phyloP scores from a whole-genome alignment of 208 protist species.

The Crithidia fasciculata region DNA sequence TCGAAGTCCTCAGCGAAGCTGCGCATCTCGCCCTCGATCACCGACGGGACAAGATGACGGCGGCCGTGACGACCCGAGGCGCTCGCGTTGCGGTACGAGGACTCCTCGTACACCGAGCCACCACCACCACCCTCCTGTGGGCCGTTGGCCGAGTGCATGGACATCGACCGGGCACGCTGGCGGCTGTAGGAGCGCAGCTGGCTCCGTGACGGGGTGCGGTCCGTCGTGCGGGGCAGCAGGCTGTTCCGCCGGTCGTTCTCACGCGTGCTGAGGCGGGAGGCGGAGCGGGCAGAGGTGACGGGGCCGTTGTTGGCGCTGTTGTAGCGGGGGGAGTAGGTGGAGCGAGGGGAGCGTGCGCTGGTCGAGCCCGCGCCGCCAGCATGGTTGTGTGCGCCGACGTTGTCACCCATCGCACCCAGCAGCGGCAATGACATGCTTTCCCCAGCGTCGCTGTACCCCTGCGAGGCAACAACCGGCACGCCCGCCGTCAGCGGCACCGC shows the following conservation, averaged over 20 bases:
- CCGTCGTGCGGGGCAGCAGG: constrained; percentile 34
- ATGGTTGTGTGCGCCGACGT: neutral
- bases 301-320: constrained; percentile 1
- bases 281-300: constrained; percentile 8
- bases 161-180: constrained; percentile 30
- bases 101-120: neutral
- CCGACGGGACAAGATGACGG: constrained; percentile 31
- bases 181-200: constrained; percentile 56
- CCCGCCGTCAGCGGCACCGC: constrained; percentile 10
- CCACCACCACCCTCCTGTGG: too few species aligned
- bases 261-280: constrained; percentile 16
- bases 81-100: neutral
- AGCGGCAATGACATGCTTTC: constrained; percentile 5
- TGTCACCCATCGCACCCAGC: neutral
- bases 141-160: constrained; percentile 12
- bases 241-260: constrained; percentile 26
- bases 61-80: constrained; percentile 19
- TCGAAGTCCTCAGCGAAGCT: constrained; percentile 50
- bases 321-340: constrained; percentile 14
- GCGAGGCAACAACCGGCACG: neutral
- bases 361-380: neutral
- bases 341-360: constrained; percentile 1
- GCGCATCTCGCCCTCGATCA: constrained; percentile 16
- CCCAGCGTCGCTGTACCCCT: neutral
- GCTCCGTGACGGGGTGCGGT: constrained; percentile 44